These are phyloP conservation scores for Stagonosporopsis cucurbitacearum DNA, from an alignment of 2,329 filamentous ascomycete genomes.

Conservation along the genomic window DNA sequence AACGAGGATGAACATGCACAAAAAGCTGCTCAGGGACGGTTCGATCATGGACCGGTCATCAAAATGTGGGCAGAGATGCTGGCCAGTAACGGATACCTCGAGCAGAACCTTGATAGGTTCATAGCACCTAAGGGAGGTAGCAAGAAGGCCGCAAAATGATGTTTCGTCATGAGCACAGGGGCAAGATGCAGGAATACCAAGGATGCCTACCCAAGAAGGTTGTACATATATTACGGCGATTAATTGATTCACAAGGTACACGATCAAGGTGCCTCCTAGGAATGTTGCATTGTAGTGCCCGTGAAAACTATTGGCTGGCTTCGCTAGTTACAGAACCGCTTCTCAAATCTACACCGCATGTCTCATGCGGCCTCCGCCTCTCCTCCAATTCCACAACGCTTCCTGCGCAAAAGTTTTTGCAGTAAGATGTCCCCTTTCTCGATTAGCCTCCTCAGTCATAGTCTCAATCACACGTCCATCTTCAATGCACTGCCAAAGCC, in stretches of 20 bases:
- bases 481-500: slow-evolving; percentile 82
- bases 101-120: slow-evolving; percentile 35
- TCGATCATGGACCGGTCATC: slow-evolving; percentile 74
- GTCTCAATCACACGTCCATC: slow-evolving; percentile 78
- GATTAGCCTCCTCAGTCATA: slow-evolving; percentile 75
- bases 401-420: slow-evolving; percentile 86
- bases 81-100: slow-evolving; percentile 69
- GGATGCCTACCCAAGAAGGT: background rate
- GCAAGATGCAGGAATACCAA: background rate
- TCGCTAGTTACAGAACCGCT: background rate
- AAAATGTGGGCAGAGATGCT: slow-evolving; percentile 73
- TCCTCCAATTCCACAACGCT: slow-evolving; percentile 85
- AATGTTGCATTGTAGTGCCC: background rate
- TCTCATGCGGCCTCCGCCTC: slow-evolving; percentile 70
- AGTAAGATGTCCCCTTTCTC: slow-evolving; percentile 74
- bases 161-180: background rate
- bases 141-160: slow-evolving; percentile 6
- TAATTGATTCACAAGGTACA: background rate
- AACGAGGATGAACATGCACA: slow-evolving; percentile 58
- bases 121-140: slow-evolving; percentile 4
- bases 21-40: slow-evolving; percentile 62
- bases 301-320: background rate
- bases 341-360: slow-evolving; percentile 50
- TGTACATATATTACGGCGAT: background rate
- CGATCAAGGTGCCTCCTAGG: background rate